Percentiles rank a stretch among this genome's conserved stretches.
These are phyloP conservation scores for Botrytis deweyae DNA, from an alignment of 2,329 filamentous ascomycete species.

Conservation along the genomic window DNA sequence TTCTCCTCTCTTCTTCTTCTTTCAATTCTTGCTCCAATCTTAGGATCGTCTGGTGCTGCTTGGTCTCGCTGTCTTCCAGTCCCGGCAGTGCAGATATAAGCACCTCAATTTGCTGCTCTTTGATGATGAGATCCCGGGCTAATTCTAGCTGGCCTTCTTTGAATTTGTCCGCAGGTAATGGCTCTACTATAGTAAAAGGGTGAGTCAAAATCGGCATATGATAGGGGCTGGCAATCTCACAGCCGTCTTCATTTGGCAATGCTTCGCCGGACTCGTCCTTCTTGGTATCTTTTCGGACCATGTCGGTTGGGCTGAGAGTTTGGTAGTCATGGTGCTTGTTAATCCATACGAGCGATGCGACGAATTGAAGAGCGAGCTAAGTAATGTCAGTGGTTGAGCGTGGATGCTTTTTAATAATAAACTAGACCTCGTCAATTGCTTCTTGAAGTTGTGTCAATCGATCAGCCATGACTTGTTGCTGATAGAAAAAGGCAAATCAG, in stretches of 20 bases:
- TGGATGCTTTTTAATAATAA: conserved; percentile 1
- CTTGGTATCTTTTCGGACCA: conserved; percentile 55
- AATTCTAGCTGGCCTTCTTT: conserved; percentile 68
- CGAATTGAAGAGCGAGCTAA: conserved; percentile 67
- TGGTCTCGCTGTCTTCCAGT: conserved; percentile 72
- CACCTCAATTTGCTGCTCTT: conserved; percentile 80
- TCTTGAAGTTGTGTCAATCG: conserved; percentile 82
- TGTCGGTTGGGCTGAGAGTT: conserved; percentile 56
- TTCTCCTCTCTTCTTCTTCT: conserved; percentile 60
- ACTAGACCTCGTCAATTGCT: conserved; percentile 72
- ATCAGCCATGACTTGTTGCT: conserved; percentile 58
- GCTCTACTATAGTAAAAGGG: conserved; percentile 50
- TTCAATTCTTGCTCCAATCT: conserved; percentile 65
- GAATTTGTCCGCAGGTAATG: conserved; percentile 63
- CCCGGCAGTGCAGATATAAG: conserved; percentile 75
- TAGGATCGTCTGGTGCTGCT: conserved; percentile 67
- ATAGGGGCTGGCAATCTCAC: not conserved
- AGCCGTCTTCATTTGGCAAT: conserved; percentile 17
- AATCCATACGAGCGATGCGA: conserved; percentile 65
- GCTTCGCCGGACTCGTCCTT: conserved; percentile 33
- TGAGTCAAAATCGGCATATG: conserved; percentile 22
- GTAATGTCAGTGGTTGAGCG: conserved; percentile 20
- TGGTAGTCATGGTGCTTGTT: conserved; percentile 67
- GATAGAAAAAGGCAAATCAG: not conserved
- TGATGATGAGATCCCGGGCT: conserved; percentile 72